phyloP scores from a whole-genome alignment of 768 basidiomycete genomes.

The Zangia roseola region DNA sequence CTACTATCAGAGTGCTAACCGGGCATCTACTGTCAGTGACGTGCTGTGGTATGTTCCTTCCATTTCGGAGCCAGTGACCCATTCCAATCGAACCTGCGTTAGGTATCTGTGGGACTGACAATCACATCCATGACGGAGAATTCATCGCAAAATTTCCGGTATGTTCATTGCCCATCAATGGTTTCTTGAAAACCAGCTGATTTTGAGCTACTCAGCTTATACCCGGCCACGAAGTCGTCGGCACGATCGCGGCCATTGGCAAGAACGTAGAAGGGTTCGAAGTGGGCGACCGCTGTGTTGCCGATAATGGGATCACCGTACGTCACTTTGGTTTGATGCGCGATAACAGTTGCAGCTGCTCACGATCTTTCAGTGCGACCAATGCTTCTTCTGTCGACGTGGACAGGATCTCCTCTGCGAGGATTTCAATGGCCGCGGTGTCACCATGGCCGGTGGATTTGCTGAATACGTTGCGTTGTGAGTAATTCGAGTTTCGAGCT shows the following conservation, averaged over 20 bases:
- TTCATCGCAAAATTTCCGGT: conserved; percentile 59
- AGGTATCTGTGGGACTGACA: conserved; percentile 59
- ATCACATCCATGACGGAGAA: conserved; percentile 57
- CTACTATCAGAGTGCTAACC: neutral
- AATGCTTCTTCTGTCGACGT: conserved; percentile 82
- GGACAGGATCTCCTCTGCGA: conserved; percentile 79
- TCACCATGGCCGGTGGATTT: conserved; percentile 79
- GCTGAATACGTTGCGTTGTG: conserved; percentile 84
- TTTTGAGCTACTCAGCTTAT: conserved; percentile 45
- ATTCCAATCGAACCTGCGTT: conserved; percentile 1
- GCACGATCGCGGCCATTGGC: conserved; percentile 66
- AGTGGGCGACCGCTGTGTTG: conserved; percentile 77
- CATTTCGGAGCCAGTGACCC: neutral
- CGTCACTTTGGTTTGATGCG: conserved; percentile 23
- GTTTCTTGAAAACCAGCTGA: neutral
- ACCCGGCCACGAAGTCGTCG: conserved; percentile 71
- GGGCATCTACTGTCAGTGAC: conserved; percentile 26
- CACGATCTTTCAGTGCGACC: conserved; percentile 54
- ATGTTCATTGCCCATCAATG: neutral
- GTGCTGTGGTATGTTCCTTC: conserved; percentile 35
- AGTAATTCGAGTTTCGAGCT: conserved; percentile 22
- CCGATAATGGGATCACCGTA: conserved; percentile 70
- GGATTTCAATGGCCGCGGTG: conserved; percentile 73
- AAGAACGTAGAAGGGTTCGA: conserved; percentile 72
- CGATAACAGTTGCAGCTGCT: neutral